A percentile compares a stretch with the other conserved stretches of the same genome.
Evolutionary conservation across 2,329 filamentous ascomycete species (phyloP).

Genomic region (Tympanopsis confertula): DNA sequence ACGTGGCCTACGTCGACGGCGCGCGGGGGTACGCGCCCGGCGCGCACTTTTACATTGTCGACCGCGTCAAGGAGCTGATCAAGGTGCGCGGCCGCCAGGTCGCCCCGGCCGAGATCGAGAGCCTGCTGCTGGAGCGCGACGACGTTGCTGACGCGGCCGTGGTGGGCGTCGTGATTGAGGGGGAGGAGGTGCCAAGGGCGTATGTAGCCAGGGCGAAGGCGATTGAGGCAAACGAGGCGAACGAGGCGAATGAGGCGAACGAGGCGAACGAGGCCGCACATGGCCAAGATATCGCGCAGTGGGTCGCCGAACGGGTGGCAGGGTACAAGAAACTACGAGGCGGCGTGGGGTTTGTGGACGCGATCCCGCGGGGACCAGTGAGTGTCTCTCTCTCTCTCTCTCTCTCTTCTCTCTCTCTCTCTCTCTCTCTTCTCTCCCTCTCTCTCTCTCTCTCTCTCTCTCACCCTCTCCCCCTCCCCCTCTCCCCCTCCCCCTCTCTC

Average conservation of each 20-base stretch:
- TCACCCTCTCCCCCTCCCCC: too few species aligned
- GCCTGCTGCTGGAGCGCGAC: conserved; percentile 28
- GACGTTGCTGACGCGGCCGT: conserved; percentile 55
- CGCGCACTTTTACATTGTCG: conserved; percentile 50
- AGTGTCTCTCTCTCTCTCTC: not conserved
- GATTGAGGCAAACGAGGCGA: not conserved
- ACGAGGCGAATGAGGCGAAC: not conserved
- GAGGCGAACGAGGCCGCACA: not conserved
- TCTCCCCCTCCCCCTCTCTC: too few species aligned
- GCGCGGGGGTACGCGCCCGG: conserved; percentile 32
- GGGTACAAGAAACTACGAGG: conserved; percentile 57
- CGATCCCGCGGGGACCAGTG: conserved; percentile 55
- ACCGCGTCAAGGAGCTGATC: conserved; percentile 62
- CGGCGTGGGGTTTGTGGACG: conserved; percentile 56
- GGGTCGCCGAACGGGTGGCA: conserved; percentile 52
- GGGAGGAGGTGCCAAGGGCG: conserved; percentile 54
- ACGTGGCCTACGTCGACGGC: conserved; percentile 54
- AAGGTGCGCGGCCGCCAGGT: conserved; percentile 50
- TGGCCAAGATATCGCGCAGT: conserved; percentile 43
- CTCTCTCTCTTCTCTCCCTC: not conserved
- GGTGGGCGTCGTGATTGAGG: conserved; percentile 46
- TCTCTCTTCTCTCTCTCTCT: not conserved
- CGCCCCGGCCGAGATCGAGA: conserved; percentile 42
- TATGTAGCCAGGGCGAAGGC: conserved; percentile 38
- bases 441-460: not conserved